Percentiles rank a stretch among this genome's conserved stretches.
phyloP scores from a whole-genome alignment of 1,284 basidiomycete genomes.

The Laetiporus sulphureus region DNA sequence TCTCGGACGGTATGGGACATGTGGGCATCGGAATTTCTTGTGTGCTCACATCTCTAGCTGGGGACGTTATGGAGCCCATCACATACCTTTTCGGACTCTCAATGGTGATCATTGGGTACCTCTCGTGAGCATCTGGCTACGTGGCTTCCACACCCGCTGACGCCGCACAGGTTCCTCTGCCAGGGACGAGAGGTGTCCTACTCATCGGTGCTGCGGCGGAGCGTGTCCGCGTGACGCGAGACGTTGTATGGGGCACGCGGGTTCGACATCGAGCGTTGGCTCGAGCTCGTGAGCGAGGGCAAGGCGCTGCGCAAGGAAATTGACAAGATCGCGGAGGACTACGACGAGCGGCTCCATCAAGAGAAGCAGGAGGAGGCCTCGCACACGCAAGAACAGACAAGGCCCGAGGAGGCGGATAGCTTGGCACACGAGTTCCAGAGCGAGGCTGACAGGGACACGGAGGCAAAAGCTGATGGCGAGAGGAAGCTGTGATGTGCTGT shows the following conservation, averaged over 20 bases:
- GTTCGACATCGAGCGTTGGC: slow-evolving; percentile 56
- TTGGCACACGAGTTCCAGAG: neutral
- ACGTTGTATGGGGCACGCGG: slow-evolving; percentile 52
- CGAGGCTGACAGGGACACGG: neutral
- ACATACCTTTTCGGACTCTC: slow-evolving; percentile 58
- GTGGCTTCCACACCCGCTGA: no score
- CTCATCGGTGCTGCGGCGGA: slow-evolving; percentile 49
- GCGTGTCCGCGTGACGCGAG: slow-evolving; percentile 50
- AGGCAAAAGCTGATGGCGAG: no score
- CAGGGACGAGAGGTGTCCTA: slow-evolving; percentile 68
- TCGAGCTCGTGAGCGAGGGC: slow-evolving; percentile 47
- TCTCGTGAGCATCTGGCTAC: slow-evolving; percentile 33
- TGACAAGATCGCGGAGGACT: slow-evolving; percentile 53
- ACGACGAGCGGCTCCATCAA: slow-evolving; percentile 34
- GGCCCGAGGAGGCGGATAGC: neutral
- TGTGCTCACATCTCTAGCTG: slow-evolving; percentile 16
- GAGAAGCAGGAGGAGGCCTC: slow-evolving; percentile 26
- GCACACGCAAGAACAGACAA: neutral
- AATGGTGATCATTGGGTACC: slow-evolving; percentile 54
- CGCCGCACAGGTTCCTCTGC: slow-evolving; percentile 51
- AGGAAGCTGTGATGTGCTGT: no score
- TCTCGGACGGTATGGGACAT: slow-evolving; percentile 43
- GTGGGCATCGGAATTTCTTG: no score
- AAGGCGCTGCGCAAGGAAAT: slow-evolving; percentile 48
- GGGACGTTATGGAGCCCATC: slow-evolving; percentile 68